Conservation (phyloP, 768 basidiomycete genomes). For the Lyophyllum shimeji region DNA sequence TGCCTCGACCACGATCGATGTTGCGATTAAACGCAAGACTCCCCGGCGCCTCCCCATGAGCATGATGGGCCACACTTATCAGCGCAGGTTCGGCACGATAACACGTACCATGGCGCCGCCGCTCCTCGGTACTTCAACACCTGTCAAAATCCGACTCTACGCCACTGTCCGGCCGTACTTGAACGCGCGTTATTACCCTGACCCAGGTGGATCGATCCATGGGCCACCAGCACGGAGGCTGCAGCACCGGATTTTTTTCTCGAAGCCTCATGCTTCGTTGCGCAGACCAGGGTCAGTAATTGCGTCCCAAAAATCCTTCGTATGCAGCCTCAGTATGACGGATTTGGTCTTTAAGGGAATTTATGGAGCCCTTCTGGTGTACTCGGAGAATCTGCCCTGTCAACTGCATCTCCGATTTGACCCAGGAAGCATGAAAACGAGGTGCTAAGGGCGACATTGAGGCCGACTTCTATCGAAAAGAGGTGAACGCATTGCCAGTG, state of each 20-base stretch:
- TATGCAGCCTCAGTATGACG: neutral
- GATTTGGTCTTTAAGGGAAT: neutral
- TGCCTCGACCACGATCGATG: neutral
- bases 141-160: neutral
- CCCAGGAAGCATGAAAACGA: slow-evolving; percentile 1
- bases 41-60: neutral
- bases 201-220: neutral
- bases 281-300: neutral
- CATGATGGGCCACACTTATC: neutral
- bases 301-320: neutral
- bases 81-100: neutral
- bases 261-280: neutral
- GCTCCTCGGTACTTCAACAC: slow-evolving; percentile 2
- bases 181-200: neutral
- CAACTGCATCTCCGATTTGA: neutral
- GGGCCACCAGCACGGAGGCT: slow-evolving; percentile 1
- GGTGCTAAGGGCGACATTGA: slow-evolving; percentile 5
- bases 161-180: neutral
- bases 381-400: neutral
- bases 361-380: neutral
- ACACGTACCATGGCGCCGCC: slow-evolving; percentile 6
- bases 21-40: neutral
- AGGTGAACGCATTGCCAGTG: neutral
- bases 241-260: slow-evolving; percentile 2
- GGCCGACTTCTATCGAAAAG: neutral